Conservation (phyloP, 192 early-diverging fungal species). For the Coemansia sp. region DNA sequence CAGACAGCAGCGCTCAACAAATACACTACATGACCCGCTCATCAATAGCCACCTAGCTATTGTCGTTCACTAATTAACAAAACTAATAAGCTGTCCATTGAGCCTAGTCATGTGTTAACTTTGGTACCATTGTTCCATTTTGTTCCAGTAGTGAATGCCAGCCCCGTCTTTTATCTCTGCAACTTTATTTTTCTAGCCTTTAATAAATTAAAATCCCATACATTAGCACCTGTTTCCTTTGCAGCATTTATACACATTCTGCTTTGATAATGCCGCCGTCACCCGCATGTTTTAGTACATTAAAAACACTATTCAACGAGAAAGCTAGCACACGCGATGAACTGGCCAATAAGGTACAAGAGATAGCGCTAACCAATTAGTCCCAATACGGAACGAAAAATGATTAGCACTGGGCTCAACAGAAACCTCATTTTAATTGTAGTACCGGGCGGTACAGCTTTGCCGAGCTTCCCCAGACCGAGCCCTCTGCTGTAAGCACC, state of each 20-base stretch:
- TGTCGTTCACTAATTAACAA: too few species aligned
- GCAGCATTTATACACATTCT: not conserved
- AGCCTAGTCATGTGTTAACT: too few species aligned
- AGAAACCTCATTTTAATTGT: not conserved
- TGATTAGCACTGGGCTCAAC: not conserved
- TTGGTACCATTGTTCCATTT: too few species aligned
- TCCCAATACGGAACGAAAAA: not conserved
- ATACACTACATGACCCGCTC: too few species aligned
- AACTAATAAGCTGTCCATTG: too few species aligned
- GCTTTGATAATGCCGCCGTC: not conserved
- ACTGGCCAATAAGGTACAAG: constrained; percentile 29
- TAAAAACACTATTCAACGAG: not conserved
- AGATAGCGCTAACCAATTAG: not conserved
- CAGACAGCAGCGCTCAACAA: too few species aligned
- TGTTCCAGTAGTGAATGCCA: too few species aligned
- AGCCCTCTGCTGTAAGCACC: constrained; percentile 23
- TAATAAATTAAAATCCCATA: not conserved
- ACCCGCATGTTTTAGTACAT: not conserved
- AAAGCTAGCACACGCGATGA: constrained; percentile 4
- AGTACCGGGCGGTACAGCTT: not conserved
- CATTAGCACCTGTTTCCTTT: not conserved
- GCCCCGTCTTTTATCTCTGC: not conserved
- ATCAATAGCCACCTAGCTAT: too few species aligned
- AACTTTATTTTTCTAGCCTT: not conserved
- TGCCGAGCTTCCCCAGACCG: constrained; percentile 17